These are phyloP conservation scores for Cladosporium sp. DNA, from an alignment of 2,329 filamentous ascomycete species.

Conservation along the genomic window DNA sequence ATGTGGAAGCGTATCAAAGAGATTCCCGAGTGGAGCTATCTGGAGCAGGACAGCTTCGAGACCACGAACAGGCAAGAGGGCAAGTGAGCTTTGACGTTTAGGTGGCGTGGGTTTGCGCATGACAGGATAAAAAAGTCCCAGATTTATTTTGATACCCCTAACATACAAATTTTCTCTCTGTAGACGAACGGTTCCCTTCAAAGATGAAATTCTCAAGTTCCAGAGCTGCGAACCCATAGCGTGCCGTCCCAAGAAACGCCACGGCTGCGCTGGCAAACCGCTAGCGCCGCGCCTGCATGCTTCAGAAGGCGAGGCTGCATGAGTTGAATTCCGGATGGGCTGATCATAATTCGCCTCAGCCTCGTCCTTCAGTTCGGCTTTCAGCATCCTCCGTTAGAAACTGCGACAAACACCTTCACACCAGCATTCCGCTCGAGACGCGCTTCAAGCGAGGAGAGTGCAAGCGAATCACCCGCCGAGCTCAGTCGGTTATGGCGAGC, in stretches of 20 bases:
- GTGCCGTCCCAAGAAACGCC: neutral
- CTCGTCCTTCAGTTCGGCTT: neutral
- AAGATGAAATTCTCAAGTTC: neutral
- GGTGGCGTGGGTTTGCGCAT: neutral
- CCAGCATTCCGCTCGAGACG: neutral
- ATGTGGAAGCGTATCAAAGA: constrained; percentile 93
- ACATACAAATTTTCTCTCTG: neutral
- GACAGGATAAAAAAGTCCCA: neutral
- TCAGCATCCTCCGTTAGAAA: neutral
- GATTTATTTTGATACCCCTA: constrained; percentile 1
- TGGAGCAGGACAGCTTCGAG: constrained; percentile 40
- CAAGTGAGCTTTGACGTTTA: neutral
- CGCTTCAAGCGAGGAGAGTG: neutral
- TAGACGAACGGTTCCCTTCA: neutral
- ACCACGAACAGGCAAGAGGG: constrained; percentile 30
- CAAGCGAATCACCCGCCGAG: neutral
- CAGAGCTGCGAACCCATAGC: neutral
- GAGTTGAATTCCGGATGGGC: neutral
- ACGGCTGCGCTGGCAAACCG: neutral
- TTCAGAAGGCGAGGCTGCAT: neutral
- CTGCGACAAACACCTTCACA: neutral
- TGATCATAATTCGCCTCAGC: neutral
- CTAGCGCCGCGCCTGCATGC: neutral
- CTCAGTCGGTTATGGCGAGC: neutral
- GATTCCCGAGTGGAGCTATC: constrained; percentile 78